Evolutionary conservation across 2,329 filamentous ascomycete species (phyloP), one percentile per base, ranked within the genome.

Genomic region (Talaromyces sp.): DNA sequence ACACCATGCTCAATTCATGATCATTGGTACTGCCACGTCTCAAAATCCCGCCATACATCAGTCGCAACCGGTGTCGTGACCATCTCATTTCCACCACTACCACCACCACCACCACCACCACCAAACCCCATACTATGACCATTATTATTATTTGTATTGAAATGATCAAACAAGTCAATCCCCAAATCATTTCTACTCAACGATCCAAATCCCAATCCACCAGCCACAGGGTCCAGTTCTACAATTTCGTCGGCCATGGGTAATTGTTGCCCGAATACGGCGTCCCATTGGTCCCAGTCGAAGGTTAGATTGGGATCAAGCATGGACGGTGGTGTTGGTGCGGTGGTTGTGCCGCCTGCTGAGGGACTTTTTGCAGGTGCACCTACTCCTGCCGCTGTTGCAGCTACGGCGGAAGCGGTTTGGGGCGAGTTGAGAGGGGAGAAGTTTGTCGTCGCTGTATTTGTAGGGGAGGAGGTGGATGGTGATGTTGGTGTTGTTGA

Each of bases 221-320:
- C 70, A 1, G 68, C 61, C 8, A 73, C 69, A 2, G 73, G 69
- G 53, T 77, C 75, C 13, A 76, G 60, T 57, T 76, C 75, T 72
- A 76, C 75, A 11, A 75, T 59, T 36, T 76, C 75, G 59, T 76
- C 75, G 0, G 74, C 70, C 17, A 77, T 72, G 13, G 73, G 73
- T 11, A 77, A 64, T 59, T 77, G 75, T 56, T 78, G 75, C 1
- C 76, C 76, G 53, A 79, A 79, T 2, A 78, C 75, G 6, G 76
- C 73, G 54, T 79, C 77, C 77, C 77, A 79, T 62, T 77, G 71
- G 55, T 78, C 77, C 77, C 77, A 79, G 64, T 79, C 76, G 62
- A 79, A 79, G 56, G 76, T 73, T 19, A 76, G 55, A 46, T 75
- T 76, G 8, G 73, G 70, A 19, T 74, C 73, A 8, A 74, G 63